These are phyloP conservation scores for Perkinsus marinus DNA, from an alignment of 169 alveolate species.

Conservation along the genomic window DNA sequence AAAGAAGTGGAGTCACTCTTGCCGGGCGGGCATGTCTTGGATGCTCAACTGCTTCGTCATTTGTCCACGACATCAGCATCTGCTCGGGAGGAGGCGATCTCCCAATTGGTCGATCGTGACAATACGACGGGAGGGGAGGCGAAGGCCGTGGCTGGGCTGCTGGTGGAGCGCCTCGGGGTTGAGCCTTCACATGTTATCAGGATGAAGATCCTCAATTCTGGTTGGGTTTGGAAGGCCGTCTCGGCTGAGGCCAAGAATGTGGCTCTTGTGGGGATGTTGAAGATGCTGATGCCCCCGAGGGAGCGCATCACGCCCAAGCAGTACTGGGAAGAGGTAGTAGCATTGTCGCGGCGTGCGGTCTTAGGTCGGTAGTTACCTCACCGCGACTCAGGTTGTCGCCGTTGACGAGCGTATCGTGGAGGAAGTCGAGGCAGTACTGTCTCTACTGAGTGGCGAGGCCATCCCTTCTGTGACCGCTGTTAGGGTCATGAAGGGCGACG, in stretches of 20 bases:
- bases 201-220: neutral
- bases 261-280: neutral
- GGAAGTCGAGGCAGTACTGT: neutral
- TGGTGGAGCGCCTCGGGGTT: neutral
- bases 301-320: neutral
- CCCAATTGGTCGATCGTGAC: neutral
- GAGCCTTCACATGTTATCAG: neutral
- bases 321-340: neutral
- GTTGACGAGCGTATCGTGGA: neutral
- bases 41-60: neutral
- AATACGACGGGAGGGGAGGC: neutral
- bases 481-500: neutral
- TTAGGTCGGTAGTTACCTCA: neutral
- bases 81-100: neutral
- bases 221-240: neutral
- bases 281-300: neutral
- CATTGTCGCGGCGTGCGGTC: neutral
- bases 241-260: neutral
- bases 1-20: neutral
- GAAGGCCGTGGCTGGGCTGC: neutral
- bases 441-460: neutral
- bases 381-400: neutral
- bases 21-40: neutral
- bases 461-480: neutral
- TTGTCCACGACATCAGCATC: neutral